Percentiles rank a stretch among this genome's conserved stretches.
phyloP scores from a whole-genome alignment of 306 rosid genomes.

The Cucurbita argyrosperma region DNA sequence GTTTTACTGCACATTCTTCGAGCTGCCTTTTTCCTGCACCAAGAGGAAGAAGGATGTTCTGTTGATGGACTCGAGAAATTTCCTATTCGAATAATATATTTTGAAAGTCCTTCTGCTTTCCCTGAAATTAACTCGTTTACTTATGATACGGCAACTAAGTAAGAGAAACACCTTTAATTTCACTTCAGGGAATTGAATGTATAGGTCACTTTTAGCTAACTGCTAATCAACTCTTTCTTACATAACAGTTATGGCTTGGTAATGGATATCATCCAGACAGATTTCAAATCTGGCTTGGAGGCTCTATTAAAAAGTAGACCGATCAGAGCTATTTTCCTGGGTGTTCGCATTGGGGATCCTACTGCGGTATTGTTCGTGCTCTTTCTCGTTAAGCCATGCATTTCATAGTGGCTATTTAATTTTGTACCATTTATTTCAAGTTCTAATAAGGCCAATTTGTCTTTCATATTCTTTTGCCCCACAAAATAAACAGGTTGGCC shows the following conservation, averaged over 20 bases:
- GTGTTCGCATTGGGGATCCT: conserved; percentile 96
- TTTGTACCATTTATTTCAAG: background rate
- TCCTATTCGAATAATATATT: conserved; percentile 80
- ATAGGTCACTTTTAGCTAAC: background rate
- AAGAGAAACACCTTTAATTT: conserved; percentile 23
- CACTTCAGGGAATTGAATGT: background rate
- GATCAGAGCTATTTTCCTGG: conserved; percentile 82
- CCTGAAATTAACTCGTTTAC: conserved; percentile 82
- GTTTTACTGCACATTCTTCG: conserved; percentile 85
- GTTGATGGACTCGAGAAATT: conserved; percentile 39
- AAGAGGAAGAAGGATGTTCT: conserved; percentile 40
- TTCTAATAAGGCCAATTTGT: background rate
- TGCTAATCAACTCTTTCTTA: conserved; percentile 6
- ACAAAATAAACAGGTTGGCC: conserved; percentile 54
- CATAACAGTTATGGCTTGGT: conserved; percentile 71
- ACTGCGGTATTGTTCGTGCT: conserved; percentile 57
- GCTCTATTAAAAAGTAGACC: conserved; percentile 60
- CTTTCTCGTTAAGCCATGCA: background rate
- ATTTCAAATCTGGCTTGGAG: conserved; percentile 94
- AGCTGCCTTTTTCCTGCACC: conserved; percentile 81
- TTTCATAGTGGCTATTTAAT: background rate
- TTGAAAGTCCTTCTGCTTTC: conserved; percentile 66
- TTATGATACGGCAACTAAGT: conserved; percentile 54
- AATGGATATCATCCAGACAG: conserved; percentile 63
- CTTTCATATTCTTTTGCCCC: background rate